A percentile compares a stretch with the other conserved stretches of the same genome.
These are phyloP conservation scores for Aureobasidium musti DNA, from an alignment of 2,329 filamentous ascomycete genomes.

Conservation along the genomic window DNA sequence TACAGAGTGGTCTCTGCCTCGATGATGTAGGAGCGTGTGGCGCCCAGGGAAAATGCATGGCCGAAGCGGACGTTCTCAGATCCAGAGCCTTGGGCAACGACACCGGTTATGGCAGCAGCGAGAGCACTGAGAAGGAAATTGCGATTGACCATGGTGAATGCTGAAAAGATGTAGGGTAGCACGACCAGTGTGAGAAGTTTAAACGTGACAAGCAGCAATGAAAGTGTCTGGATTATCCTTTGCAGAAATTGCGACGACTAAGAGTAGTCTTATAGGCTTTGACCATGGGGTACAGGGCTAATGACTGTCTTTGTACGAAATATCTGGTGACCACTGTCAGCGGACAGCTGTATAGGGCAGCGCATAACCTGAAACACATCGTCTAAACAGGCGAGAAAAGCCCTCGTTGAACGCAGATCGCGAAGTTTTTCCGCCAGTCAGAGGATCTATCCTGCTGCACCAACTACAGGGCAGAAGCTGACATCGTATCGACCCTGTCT, in stretches of 20 bases:
- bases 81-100: constrained; percentile 5
- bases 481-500: not conserved
- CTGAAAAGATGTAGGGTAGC: not conserved
- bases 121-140: constrained; percentile 5
- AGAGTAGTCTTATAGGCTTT: not conserved
- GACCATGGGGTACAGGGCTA: not conserved
- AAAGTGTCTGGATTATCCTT: not conserved
- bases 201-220: not conserved
- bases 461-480: not conserved
- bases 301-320: not conserved
- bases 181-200: not conserved
- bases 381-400: not conserved
- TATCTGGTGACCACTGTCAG: not conserved
- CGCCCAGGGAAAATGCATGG: constrained; percentile 14
- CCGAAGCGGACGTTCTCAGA: constrained; percentile 25
- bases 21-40: constrained; percentile 46
- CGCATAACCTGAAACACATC: constrained; percentile 14
- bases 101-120: not conserved
- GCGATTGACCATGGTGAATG: constrained; percentile 16
- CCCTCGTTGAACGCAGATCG: not conserved
- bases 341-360: constrained; percentile 1
- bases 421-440: not conserved
- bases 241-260: not conserved
- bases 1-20: constrained; percentile 50
- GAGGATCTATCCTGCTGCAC: not conserved